These are phyloP conservation scores for Coniochaeta sp. DNA, from an alignment of 2,329 filamentous ascomycete species.

Conservation along the genomic window DNA sequence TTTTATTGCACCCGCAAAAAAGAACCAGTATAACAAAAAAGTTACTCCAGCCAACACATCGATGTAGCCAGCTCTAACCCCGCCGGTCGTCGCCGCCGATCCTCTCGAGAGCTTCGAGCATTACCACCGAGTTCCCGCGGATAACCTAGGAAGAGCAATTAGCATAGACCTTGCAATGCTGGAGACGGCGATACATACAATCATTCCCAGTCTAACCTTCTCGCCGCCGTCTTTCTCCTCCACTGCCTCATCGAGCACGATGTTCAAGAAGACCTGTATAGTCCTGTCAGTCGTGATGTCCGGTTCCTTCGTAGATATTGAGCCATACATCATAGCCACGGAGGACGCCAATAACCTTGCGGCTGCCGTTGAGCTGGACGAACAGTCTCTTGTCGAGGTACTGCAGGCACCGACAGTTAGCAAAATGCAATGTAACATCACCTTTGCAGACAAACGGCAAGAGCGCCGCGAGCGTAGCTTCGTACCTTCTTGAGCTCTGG, in stretches of 20 bases:
- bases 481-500: conserved; percentile 95
- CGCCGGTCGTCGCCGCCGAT: conserved; percentile 54
- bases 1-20: not conserved
- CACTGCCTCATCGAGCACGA: conserved; percentile 92
- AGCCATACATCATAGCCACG: conserved; percentile 85
- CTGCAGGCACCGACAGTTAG: conserved; percentile 36
- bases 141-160: conserved; percentile 58
- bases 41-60: conserved; percentile 1
- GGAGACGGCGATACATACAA: conserved; percentile 49
- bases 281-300: not conserved
- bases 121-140: conserved; percentile 94
- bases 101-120: conserved; percentile 78
- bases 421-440: not conserved
- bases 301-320: not conserved
- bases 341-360: conserved; percentile 91
- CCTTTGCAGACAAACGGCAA: not conserved
- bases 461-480: not conserved
- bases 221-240: conserved; percentile 91
- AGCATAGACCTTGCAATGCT: not conserved
- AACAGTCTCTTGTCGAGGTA: conserved; percentile 99
- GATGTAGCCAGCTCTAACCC: conserved; percentile 13
- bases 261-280: conserved; percentile 86
- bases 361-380: conserved; percentile 94
- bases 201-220: conserved; percentile 86
- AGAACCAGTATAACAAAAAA: not conserved